Conservation (phyloP, 345 rosid species). For the Eucalyptus cloeziana region DNA sequence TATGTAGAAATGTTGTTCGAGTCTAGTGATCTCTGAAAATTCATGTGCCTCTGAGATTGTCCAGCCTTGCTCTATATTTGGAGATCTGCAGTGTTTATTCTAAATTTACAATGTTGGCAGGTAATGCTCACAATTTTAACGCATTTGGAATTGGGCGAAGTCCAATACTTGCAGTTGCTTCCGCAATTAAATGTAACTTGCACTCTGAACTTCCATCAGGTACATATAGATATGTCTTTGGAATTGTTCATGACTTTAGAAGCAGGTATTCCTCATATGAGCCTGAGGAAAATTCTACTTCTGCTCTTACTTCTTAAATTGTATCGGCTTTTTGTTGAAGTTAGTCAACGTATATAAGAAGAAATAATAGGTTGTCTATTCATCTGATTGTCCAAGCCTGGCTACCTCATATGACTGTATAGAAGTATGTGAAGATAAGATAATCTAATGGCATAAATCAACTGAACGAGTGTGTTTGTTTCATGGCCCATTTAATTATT, state of each 20-base stretch:
- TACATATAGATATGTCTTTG: constrained; percentile 1
- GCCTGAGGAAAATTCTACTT: not conserved
- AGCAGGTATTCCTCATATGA: not conserved
- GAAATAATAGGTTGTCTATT: not conserved
- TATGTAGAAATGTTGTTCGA: not conserved
- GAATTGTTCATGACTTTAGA: not conserved
- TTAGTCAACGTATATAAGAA: not conserved
- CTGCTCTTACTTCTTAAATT: not conserved
- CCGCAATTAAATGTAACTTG: constrained; percentile 69
- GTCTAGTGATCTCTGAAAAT: not conserved
- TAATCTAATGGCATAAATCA: not conserved
- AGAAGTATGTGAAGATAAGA: not conserved
- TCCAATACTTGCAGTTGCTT: constrained; percentile 59
- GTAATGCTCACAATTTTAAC: constrained; percentile 88
- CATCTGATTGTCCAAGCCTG: not conserved
- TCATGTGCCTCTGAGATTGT: not conserved
- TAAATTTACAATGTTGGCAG: constrained; percentile 15
- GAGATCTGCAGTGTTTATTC: not conserved
- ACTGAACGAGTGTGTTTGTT: not conserved
- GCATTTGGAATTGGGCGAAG: constrained; percentile 86
- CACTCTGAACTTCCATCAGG: constrained; percentile 89
- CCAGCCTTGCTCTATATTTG: not conserved
- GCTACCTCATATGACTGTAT: not conserved
- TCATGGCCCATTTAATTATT: not conserved
- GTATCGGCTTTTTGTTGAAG: not conserved